Evolutionary conservation across 1,139 yeast genomes (phyloP), one percentile per base, ranked within the genome.

Genomic region (Yamadazyma spencermartinsiae): DNA sequence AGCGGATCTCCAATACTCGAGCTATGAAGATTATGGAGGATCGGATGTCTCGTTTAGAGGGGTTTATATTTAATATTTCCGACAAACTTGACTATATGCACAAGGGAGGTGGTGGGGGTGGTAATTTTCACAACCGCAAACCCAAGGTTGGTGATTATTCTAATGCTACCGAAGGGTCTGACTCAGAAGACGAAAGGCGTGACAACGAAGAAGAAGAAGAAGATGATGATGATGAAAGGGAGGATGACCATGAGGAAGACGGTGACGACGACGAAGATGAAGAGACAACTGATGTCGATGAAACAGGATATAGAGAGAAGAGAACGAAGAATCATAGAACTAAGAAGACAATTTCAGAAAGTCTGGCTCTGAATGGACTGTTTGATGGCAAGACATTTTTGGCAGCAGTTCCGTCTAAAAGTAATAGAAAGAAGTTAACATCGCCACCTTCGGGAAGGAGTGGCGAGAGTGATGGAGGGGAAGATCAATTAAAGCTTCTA

Each of bases 41-140:
- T 6, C 35, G 67, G 27, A 44, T 63, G 32, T 46, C 52, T 1
- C 45, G 50, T 15, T 44, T 63, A 17, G 68, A 63, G 38, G 44
- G 43, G n/a, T 55, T 56, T 2, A 41, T 63, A 9, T 19, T 40
- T n/a, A 45, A 42, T 4, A 44, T 63, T 16, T 48, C 54, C 8
- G 42, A 49, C 4, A 56, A 54, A 37, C 34, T 28, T 4, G 31
- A 28, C 16, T 8, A 23, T 23, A 8, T 8, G 8, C 7, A 23
- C n/a, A 12, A 26, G 5, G 29, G 29, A 26, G 4, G 5, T 26
- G 29, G 29, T 26, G 14, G 26, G 10, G 12, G n/a, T 24, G 26
- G 12, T 11, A 5, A 24, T 5, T 24, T 11, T 24, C 13, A 24
- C n/a, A 11, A 24, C 26, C 4, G 12, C 26, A 13, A 24, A 20